phyloP scores from a whole-genome alignment of 768 basidiomycete genomes.

The Russula sp. region DNA sequence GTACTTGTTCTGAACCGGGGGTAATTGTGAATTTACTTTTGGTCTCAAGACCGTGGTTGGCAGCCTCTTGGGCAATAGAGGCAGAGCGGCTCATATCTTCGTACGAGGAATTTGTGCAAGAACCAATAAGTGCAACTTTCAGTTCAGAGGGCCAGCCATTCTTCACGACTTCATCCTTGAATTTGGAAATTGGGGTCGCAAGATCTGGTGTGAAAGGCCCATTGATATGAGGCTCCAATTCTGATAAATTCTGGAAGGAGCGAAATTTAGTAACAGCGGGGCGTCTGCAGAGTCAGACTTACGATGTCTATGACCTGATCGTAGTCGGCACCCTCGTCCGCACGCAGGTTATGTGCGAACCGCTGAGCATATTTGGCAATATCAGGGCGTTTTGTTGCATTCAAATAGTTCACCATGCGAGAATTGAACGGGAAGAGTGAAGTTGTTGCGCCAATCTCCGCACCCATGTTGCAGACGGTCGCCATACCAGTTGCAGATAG shows the following conservation, averaged over 20 bases:
- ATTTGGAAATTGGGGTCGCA: constrained; percentile 96
- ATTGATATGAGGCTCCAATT: constrained; percentile 99
- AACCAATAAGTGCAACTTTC: constrained; percentile 96
- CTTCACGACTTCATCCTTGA: constrained; percentile 85
- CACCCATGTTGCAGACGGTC: constrained; percentile 99
- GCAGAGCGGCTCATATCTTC: constrained; percentile 99
- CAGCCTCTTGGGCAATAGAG: constrained; percentile 86
- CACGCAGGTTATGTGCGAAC: constrained; percentile 87
- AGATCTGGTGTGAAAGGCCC: constrained; percentile 99
- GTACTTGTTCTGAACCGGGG: constrained; percentile 96
- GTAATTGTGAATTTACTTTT: constrained; percentile 98
- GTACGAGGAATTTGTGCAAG: constrained; percentile 99
- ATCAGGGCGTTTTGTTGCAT: constrained; percentile 87
- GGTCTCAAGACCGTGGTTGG: constrained; percentile 77
- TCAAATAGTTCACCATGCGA: constrained; percentile 90
- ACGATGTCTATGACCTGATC: constrained; percentile 93
- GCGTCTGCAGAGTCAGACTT: constrained; percentile 34
- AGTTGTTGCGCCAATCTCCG: constrained; percentile 98
- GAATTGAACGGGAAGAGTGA: constrained; percentile 98
- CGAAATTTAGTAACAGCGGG: constrained; percentile 3
- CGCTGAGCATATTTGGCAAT: constrained; percentile 86
- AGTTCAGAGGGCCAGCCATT: constrained; percentile 97
- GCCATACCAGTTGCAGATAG: constrained; percentile 99
- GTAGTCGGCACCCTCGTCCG: constrained; percentile 88
- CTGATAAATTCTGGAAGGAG: constrained; percentile 72